Base-by-base conservation (phyloP, 2,329 filamentous ascomycete species). In the Calonectria leucothoes region DNA sequence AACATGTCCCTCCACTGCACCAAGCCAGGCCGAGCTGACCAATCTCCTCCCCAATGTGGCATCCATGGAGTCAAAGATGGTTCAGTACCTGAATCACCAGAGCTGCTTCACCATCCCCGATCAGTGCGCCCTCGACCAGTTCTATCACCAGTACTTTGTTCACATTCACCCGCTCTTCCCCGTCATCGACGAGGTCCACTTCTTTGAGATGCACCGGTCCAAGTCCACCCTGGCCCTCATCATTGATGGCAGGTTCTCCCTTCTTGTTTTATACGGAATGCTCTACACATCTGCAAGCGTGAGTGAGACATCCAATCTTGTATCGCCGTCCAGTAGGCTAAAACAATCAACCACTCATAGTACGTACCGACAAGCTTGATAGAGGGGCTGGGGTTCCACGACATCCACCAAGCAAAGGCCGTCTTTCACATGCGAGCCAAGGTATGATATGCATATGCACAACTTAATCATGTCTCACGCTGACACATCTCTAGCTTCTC, bases 281-380 rank as follows among this genome's bases (percentile, higher is more conserved):
- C 35, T 71, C 17, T 71, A 71, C 51, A 71, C 69, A 6, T 71
- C 69, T 49, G 61, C 69, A n/a, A 71, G 69, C 35, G 69, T 71
- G 57, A 66, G 69, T 64, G 7, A 35, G n/a, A 15, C 23, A 15
- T 23, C 23, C 48, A 23, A 35, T 48, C 5, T 27, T 17, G 42
- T n/a, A 33, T 27, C 31, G 6, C 8, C 20, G 31, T 59, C 49
- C 51, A 37, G 2, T n/a, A 4, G 4, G 12, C 23, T 59, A 59
- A 59, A 59, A 17, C 55, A 59, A 59, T 48, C 25, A 59, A 49
- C 37, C 17, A 20, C 25, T n/a, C 7, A 4, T 31, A 71, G 69
- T 71, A 71, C 63, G 69, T 71, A 23, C 42, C 69, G 7, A 71
- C 51, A n/a, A 71, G 63, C 52, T 52, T 71, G 14, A 61, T 71